Evolutionary conservation across 2,329 filamentous ascomycete species (phyloP).

Genomic region (Fusarium redolens): DNA sequence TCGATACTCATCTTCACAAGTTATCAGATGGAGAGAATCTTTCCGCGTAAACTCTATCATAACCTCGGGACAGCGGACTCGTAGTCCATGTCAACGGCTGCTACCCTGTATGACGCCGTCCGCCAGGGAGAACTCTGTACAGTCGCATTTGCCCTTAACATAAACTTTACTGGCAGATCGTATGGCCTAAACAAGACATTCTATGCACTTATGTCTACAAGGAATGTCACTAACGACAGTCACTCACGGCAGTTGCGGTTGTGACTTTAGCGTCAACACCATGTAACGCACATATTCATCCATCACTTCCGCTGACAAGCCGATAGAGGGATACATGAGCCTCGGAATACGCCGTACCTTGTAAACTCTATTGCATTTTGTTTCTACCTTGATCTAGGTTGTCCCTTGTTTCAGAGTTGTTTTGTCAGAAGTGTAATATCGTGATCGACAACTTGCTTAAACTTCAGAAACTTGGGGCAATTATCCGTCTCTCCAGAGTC

Average conservation of each 20-base stretch:
- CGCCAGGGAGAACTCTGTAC: not conserved
- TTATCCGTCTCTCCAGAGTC: not conserved
- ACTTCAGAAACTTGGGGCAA: not conserved
- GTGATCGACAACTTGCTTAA: not conserved
- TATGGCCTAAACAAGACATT: not conserved
- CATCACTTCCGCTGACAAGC: not conserved
- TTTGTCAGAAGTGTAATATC: slow-evolving; percentile 5
- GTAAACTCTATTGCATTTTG: not conserved
- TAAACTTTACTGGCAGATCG: not conserved
- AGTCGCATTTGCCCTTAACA: not conserved
- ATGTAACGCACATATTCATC: not conserved
- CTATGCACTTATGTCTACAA: not conserved
- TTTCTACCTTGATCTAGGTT: not conserved
- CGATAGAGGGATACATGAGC: not conserved
- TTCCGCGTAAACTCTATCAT: not conserved
- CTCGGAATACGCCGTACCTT: not conserved
- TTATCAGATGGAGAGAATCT: not conserved
- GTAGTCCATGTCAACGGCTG: not conserved
- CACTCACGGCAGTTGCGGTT: slow-evolving; percentile 16
- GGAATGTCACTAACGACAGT: not conserved
- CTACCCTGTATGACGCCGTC: slow-evolving; percentile 8
- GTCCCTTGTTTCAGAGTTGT: slow-evolving; percentile 14
- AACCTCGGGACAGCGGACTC: not conserved
- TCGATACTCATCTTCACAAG: not conserved
- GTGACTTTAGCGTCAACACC: not conserved